Conservation (phyloP, 805 yeast species). For the Kuraishia hungarica region DNA sequence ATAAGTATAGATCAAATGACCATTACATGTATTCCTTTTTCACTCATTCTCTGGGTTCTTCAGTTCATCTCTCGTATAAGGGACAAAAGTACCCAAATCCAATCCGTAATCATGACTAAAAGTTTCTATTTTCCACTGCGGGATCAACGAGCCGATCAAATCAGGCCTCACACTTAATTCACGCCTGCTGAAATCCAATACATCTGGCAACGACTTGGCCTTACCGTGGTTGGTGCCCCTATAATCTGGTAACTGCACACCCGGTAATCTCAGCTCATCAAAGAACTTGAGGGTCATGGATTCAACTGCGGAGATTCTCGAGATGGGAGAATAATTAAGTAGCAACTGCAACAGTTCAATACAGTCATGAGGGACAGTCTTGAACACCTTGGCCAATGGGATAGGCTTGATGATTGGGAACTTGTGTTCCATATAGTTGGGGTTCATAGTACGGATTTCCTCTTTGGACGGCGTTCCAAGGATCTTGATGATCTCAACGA, state of each 20-base stretch:
- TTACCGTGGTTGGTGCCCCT: constrained; percentile 32
- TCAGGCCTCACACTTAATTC: constrained; percentile 39
- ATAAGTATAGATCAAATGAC: no score
- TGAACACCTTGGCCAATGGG: constrained; percentile 60
- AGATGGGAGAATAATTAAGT: constrained; percentile 61
- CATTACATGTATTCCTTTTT: neutral
- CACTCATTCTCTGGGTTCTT: constrained; percentile 16
- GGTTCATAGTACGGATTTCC: constrained; percentile 91
- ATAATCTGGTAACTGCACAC: constrained; percentile 21
- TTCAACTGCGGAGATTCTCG: constrained; percentile 51
- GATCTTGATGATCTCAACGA: constrained; percentile 92
- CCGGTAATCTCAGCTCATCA: constrained; percentile 35
- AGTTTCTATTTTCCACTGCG: constrained; percentile 24
- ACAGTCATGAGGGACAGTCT: constrained; percentile 42
- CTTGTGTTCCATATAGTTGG: constrained; percentile 94
- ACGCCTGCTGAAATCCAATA: constrained; percentile 43
- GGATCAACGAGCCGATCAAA: constrained; percentile 31
- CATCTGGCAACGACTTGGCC: constrained; percentile 29
- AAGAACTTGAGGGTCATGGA: constrained; percentile 47
- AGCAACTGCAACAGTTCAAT: constrained; percentile 47
- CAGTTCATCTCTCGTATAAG: constrained; percentile 28
- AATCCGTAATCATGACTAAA: constrained; percentile 10
- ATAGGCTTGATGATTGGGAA: constrained; percentile 82
- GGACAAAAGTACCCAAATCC: constrained; percentile 28
- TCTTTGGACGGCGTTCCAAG: constrained; percentile 93